Evolutionary conservation across 257 asterid genomes (phyloP), one percentile per base, ranked within the genome.

Genomic region (Solanum chiquidenum): DNA sequence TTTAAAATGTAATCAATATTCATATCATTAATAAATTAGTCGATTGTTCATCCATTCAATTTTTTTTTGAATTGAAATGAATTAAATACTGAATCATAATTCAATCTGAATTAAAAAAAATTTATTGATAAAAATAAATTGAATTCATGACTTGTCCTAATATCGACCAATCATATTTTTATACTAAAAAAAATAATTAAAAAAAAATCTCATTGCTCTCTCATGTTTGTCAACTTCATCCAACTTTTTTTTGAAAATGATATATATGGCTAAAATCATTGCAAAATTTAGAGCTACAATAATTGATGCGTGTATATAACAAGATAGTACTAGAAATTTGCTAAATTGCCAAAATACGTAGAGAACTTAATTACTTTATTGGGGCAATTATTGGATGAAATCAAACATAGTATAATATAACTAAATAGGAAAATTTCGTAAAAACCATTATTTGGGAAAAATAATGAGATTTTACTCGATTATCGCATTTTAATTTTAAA

Each of bases 11-110:
- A 34, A 33, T 34, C 29, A 9, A 35, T 20, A 34, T 35, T 74
- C 83, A 37, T 49, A 1, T 73, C 25, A 71, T 27, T 66, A 12
- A 14, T 29, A 2, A 68, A 68, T 29, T 31, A 69, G 12, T 69
- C 1, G 0, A 0, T 14, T 1, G 1, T 31, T 31, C 7, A 69
- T 20, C 0, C 7, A 9, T 69, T 69, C 1, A 27, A 68, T n/a
- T n/a, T n/a, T n/a, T n/a, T n/a, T 0, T 16, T 1, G 6, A 0
- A 1, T 6, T 4, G 12, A 31, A 31, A 71, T 14, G 4, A 71
- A 2, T 18, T 72, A 7, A 13, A 33, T 3, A 72, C 33, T 9
- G 3, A 72, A 4, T 72, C 4, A 16, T 71, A 33, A 16, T 16
- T 1, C 0, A 7, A 55, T 55, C 1, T 55, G 10, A 55, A 10